phyloP scores from a whole-genome alignment of 2,329 filamentous ascomycete genomes.

The Chaetomium sp. region DNA sequence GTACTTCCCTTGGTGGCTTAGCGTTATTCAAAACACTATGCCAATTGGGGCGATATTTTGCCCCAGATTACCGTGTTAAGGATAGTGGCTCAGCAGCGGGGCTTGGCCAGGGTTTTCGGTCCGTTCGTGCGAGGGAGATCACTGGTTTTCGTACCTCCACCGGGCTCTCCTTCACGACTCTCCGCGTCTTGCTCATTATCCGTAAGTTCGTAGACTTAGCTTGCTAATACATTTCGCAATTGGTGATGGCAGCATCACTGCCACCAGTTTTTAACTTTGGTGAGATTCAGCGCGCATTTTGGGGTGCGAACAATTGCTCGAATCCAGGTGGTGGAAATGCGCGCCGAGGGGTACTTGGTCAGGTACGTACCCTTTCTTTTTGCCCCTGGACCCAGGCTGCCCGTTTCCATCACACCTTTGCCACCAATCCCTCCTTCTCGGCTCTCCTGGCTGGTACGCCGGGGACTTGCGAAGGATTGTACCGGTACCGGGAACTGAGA shows the following conservation, averaged over 20 bases:
- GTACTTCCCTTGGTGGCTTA: conserved; percentile 26
- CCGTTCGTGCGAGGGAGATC: conserved; percentile 27
- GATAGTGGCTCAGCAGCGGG: conserved; percentile 15
- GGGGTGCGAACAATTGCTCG: not conserved
- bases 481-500: conserved; percentile 35
- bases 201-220: not conserved
- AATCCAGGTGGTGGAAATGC: not conserved
- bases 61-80: conserved; percentile 19
- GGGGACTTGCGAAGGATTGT: conserved; percentile 32
- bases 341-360: not conserved
- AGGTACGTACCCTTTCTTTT: conserved; percentile 26
- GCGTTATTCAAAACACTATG: not conserved
- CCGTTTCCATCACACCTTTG: conserved; percentile 25
- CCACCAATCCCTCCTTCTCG: conserved; percentile 15
- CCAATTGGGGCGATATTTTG: conserved; percentile 16
- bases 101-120: conserved; percentile 28
- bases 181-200: not conserved
- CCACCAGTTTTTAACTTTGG: not conserved
- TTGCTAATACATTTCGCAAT: not conserved
- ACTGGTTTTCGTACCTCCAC: conserved; percentile 3
- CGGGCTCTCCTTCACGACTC: not conserved
- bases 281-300: not conserved
- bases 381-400: conserved; percentile 22
- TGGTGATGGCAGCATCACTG: not conserved
- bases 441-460: conserved; percentile 33